phyloP scores from a whole-genome alignment of 2,329 filamentous ascomycete species.

The Aspergillus intermedius region DNA sequence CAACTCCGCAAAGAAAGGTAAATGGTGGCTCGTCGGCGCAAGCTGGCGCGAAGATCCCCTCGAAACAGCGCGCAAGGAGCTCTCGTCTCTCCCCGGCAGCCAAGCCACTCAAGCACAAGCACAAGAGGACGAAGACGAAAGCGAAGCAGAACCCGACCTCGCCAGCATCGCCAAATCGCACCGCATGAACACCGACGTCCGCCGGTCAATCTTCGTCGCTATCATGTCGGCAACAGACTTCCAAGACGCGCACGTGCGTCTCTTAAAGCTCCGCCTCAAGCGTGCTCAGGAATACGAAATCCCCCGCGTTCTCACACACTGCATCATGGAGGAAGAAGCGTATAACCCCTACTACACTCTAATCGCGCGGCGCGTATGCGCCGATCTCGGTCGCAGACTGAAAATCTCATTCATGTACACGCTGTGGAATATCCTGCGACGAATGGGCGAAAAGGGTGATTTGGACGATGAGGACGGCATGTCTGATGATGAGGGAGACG shows the following conservation, averaged over 20 bases:
- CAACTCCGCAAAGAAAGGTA: slow-evolving; percentile 77
- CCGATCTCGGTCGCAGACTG: slow-evolving; percentile 58
- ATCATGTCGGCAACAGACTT: slow-evolving; percentile 80
- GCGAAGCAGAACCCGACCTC: slow-evolving; percentile 54
- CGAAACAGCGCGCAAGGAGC: slow-evolving; percentile 28
- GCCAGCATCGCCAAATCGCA: slow-evolving; percentile 68
- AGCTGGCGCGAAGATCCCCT: slow-evolving; percentile 60
- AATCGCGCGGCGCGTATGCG: slow-evolving; percentile 71
- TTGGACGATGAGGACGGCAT: slow-evolving; percentile 59
- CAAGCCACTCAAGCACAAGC: slow-evolving; percentile 4
- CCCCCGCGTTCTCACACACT: slow-evolving; percentile 79
- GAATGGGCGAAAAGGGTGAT: slow-evolving; percentile 65
- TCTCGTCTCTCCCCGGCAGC: slow-evolving; percentile 13
- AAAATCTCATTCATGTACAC: slow-evolving; percentile 81
- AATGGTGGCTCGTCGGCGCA: slow-evolving; percentile 98
- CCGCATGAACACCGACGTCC: slow-evolving; percentile 78
- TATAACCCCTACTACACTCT: slow-evolving; percentile 95
- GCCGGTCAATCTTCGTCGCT: slow-evolving; percentile 86
- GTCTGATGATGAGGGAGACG: slow-evolving; percentile 49
- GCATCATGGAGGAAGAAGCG: slow-evolving; percentile 69
- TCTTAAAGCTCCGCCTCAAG: slow-evolving; percentile 78
- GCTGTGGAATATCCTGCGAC: slow-evolving; percentile 77
- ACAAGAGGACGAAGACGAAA: slow-evolving; percentile 16
- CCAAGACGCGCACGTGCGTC: slow-evolving; percentile 72
- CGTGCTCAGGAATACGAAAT: slow-evolving; percentile 81